Evolutionary conservation across 2,329 filamentous ascomycete species (phyloP), one percentile per base, ranked within the genome.

Genomic region (Daldinia sp.): DNA sequence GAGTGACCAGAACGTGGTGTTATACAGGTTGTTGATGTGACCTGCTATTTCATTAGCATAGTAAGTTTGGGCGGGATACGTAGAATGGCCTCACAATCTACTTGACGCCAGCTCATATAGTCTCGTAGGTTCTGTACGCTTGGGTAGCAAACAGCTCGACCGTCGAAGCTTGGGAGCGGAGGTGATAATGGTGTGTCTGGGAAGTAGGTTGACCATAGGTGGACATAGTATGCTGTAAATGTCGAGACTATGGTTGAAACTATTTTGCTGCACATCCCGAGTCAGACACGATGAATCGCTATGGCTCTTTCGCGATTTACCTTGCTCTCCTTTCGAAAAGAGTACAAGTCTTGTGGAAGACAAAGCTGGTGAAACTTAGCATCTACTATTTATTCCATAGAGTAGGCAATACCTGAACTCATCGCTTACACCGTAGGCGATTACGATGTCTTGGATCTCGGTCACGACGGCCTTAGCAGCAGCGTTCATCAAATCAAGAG

Each of bases 1-100:
- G 71, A 99, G 81, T 0, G 90, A 83, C 95, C 95, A 99, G 76
- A 98, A 98, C 0, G 93, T 92, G 0, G 95, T 99, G 76, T 99
- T 99, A 78, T 97, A 99, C 3, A 99, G 85, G 73, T 99, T 99
- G 77, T 99, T 99, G 71, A 99, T 96, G 75, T 99, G 95, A 68
- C 92, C 92, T 94, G 0, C 21, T 9, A 2, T 32, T 75, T 63
- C 73, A 69, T 68, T 52, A 68, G 51, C 27, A 55, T 37, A 7
- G 34, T 3, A 19, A 19, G 32, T 27, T 9, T 49, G 10, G 10
- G 34, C 19, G n/a, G 15, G 5, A 21, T 17, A 55, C 19, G 3
- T 0, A 6, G 13, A 25, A 4, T 27, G 2, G n/a, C 78, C 89
- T 77, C 76, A 95, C 95, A 98, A 76, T 99, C 95, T 41, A 92